Evolutionary conservation across 768 basidiomycete genomes (phyloP).

Genomic region (Naganishia antarctica): DNA sequence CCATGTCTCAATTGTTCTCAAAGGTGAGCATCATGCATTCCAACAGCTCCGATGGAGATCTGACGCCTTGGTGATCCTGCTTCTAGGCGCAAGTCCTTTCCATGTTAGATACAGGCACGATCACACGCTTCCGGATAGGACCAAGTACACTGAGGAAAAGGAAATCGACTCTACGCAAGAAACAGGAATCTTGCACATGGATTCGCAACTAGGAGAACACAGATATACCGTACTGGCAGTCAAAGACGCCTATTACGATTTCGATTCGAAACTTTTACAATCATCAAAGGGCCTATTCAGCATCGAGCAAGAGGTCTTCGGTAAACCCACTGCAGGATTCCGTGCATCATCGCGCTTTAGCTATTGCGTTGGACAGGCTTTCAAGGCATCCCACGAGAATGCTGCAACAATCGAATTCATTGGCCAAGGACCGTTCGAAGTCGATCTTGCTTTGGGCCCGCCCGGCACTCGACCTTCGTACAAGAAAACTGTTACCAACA

Average conservation of each 20-base stretch:
- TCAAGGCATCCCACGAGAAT: slow-evolving; percentile 57
- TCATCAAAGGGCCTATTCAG: slow-evolving; percentile 64
- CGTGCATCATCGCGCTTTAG: slow-evolving; percentile 61
- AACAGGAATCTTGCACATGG: slow-evolving; percentile 50
- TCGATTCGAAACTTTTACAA: slow-evolving; percentile 54
- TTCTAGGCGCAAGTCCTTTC: slow-evolving; percentile 79
- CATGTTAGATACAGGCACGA: slow-evolving; percentile 82
- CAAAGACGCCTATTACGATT: slow-evolving; percentile 76
- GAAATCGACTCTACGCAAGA: slow-evolving; percentile 33
- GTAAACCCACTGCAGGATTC: slow-evolving; percentile 76
- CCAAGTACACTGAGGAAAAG: slow-evolving; percentile 8
- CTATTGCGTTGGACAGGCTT: slow-evolving; percentile 69
- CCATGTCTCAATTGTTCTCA: slow-evolving; percentile 76
- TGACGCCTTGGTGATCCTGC: background rate
- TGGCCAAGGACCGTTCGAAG: slow-evolving; percentile 79
- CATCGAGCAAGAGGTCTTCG: slow-evolving; percentile 79
- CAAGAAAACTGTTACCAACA: slow-evolving; percentile 55
- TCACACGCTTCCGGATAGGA: slow-evolving; percentile 14
- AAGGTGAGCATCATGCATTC: background rate
- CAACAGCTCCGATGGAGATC: too few relatives aligned
- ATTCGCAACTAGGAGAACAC: slow-evolving; percentile 68
- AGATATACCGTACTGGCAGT: slow-evolving; percentile 87
- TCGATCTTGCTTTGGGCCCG: slow-evolving; percentile 59
- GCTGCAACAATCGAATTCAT: slow-evolving; percentile 67
- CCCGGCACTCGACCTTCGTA: slow-evolving; percentile 60